These are phyloP conservation scores for Colletotrichum paranaense DNA, from an alignment of 2,329 filamentous ascomycete genomes.

Conservation along the genomic window DNA sequence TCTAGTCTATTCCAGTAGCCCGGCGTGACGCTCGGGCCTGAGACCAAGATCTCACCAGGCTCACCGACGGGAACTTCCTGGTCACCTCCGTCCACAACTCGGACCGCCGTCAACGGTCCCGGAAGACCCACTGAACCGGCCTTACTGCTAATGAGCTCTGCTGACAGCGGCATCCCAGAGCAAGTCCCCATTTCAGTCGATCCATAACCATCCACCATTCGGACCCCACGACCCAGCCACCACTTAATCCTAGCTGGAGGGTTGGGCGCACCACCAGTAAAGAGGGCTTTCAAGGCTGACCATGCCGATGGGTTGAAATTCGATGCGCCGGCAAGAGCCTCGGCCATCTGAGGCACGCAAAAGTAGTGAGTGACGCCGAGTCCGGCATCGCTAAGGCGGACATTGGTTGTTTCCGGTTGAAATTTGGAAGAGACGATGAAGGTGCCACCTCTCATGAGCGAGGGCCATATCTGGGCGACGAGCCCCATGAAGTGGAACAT, in stretches of 20 bases:
- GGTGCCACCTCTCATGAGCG: constrained; percentile 20
- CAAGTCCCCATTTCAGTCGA: constrained; percentile 25
- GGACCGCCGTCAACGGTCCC: constrained; percentile 21
- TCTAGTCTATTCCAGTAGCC: constrained; percentile 29
- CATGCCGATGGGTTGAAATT: constrained; percentile 20
- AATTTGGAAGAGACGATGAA: constrained; percentile 22
- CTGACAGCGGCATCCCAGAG: constrained; percentile 26
- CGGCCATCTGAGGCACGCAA: constrained; percentile 33
- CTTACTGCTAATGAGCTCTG: constrained; percentile 11
- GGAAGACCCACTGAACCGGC: constrained; percentile 28
- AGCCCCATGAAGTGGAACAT: constrained; percentile 35
- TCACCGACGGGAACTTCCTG: constrained; percentile 5
- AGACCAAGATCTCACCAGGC: constrained; percentile 26
- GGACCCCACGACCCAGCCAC: constrained; percentile 25
- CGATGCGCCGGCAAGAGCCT: constrained; percentile 13
- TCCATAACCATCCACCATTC: constrained; percentile 28
- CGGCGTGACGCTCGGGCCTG: constrained; percentile 15
- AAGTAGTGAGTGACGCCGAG: constrained; percentile 27
- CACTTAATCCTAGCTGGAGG: constrained; percentile 25
- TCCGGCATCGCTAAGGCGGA: constrained; percentile 1
- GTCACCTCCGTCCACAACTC: constrained; percentile 22
- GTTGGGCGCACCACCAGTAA: constrained; percentile 27
- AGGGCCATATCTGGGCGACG: constrained; percentile 21
- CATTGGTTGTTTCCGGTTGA: constrained; percentile 17
- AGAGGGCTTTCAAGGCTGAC: constrained; percentile 22